Conservation (phyloP, 176 grass and related monocot genomes). For the Chloris gayana region DNA sequence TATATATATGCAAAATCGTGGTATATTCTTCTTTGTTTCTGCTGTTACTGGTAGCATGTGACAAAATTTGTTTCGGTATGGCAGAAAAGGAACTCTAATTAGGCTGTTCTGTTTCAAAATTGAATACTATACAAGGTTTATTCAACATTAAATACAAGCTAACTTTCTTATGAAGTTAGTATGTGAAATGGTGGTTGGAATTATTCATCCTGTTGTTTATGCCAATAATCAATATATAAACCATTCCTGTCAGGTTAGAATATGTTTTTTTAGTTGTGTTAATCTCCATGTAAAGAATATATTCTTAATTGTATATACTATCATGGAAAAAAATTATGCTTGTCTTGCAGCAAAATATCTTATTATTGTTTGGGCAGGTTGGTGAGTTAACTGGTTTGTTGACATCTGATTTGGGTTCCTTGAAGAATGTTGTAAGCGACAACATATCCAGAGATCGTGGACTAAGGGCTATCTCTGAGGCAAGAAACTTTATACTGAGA, state of each 20-base stretch:
- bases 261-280: not conserved
- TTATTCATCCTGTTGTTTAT: constrained; percentile 11
- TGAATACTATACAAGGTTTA: not conserved
- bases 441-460: constrained; percentile 99
- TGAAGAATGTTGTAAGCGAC: constrained; percentile 87
- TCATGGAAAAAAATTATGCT: not conserved
- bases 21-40: not conserved
- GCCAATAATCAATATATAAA: constrained; percentile 3
- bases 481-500: constrained; percentile 74
- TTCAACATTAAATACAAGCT: not conserved
- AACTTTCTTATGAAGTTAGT: not conserved
- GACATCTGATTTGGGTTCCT: constrained; percentile 91
- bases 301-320: constrained; percentile 17
- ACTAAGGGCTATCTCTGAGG: constrained; percentile 93
- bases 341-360: constrained; percentile 28
- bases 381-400: constrained; percentile 95
- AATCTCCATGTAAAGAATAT: not conserved
- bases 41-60: not conserved
- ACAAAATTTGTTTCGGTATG: constrained; percentile 7
- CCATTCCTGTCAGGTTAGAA: constrained; percentile 5
- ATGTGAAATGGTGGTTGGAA: not conserved
- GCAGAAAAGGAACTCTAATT: not conserved
- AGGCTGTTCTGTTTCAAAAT: not conserved
- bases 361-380: constrained; percentile 58
- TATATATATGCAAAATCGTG: not conserved